Conservation (phyloP, 2,329 filamentous ascomycete species). For the Emmonsiellopsis sp. region DNA sequence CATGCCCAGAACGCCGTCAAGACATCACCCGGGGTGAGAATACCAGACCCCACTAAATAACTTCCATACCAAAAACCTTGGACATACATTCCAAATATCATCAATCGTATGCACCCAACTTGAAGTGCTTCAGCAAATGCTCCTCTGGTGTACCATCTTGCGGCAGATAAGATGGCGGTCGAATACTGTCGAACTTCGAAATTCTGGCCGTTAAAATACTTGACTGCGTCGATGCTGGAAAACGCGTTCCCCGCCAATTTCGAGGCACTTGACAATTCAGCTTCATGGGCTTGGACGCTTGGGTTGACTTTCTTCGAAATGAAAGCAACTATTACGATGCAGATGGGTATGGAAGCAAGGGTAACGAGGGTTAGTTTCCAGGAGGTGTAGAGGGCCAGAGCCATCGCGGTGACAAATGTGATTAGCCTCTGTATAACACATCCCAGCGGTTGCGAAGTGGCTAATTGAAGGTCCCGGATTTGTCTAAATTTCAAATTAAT, state of each 20-base stretch:
- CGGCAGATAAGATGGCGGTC: constrained; percentile 48
- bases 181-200: constrained; percentile 61
- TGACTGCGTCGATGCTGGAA: constrained; percentile 71
- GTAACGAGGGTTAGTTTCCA: constrained; percentile 80
- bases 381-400: constrained; percentile 66
- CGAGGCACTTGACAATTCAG: constrained; percentile 58
- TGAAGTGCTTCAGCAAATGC: constrained; percentile 62
- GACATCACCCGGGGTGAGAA: constrained; percentile 55
- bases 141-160: constrained; percentile 56
- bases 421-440: constrained; percentile 56
- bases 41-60: constrained; percentile 53
- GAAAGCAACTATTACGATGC: constrained; percentile 50
- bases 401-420: constrained; percentile 57
- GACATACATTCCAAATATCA: constrained; percentile 71
- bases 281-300: constrained; percentile 61
- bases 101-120: constrained; percentile 62
- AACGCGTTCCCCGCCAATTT: constrained; percentile 64
- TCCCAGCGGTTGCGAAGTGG: constrained; percentile 71
- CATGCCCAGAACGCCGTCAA: constrained; percentile 81
- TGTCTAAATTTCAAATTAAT: constrained; percentile 52
- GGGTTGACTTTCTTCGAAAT: constrained; percentile 54
- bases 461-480: constrained; percentile 70
- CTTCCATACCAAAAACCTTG: constrained; percentile 86
- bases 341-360: constrained; percentile 62
- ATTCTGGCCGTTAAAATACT: constrained; percentile 69